Percentiles rank a stretch among this genome's conserved stretches.
These are phyloP conservation scores for Anisogramma anomala DNA, from an alignment of 2,329 filamentous ascomycete species.

Conservation along the genomic window DNA sequence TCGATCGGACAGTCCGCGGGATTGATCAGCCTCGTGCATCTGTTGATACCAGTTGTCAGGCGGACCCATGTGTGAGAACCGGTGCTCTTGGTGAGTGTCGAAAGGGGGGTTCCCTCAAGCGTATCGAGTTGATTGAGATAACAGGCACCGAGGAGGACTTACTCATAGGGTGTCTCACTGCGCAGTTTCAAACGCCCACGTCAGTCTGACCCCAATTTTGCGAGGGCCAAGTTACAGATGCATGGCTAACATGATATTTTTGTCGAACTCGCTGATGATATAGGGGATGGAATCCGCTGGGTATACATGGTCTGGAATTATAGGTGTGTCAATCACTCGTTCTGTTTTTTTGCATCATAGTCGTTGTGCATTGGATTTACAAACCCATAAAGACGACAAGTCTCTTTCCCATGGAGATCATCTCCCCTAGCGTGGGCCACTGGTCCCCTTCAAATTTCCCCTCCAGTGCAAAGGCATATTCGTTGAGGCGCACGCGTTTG, in stretches of 20 bases:
- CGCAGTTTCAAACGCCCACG: not conserved
- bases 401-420: slow-evolving; percentile 52
- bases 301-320: not conserved
- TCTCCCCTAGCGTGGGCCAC: slow-evolving; percentile 57
- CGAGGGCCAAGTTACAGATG: not conserved
- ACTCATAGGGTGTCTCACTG: slow-evolving; percentile 54
- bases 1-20: slow-evolving; percentile 52
- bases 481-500: slow-evolving; percentile 39
- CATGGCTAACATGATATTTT: slow-evolving; percentile 22
- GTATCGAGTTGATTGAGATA: too few relatives aligned
- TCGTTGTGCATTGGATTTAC: slow-evolving; percentile 8
- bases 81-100: too few relatives aligned
- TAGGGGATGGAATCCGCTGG: slow-evolving; percentile 36
- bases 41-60: not conserved
- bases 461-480: slow-evolving; percentile 44
- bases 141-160: not conserved
- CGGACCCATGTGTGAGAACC: too few relatives aligned
- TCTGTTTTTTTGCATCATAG: not conserved
- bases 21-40: slow-evolving; percentile 31
- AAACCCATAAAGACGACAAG: slow-evolving; percentile 60
- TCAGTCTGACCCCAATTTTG: not conserved
- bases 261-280: slow-evolving; percentile 51
- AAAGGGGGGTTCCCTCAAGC: too few relatives aligned
- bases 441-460: slow-evolving; percentile 30
- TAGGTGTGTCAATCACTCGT: not conserved